Evolutionary conservation across 2,329 filamentous ascomycete genomes (phyloP), one percentile per base, ranked within the genome.

Genomic region (Epichloe sp.): DNA sequence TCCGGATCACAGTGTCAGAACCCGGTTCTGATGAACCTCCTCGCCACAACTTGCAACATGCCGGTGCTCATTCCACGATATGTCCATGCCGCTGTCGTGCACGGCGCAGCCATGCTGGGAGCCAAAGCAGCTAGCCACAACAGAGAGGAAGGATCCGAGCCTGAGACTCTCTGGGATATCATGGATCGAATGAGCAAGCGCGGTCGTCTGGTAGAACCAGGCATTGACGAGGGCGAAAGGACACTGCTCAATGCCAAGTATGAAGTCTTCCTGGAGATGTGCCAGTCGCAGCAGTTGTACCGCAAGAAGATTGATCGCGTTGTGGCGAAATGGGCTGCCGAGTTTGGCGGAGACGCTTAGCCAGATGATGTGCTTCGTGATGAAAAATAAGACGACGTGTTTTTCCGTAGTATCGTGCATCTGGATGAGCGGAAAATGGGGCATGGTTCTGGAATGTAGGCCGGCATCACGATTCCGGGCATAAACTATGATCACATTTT

Each of bases 131-230:
- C 91, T 6, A 93, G 85, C 60, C 85, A 85, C 35, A 83, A 86
- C 61, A 76, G 77, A 40, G 77, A 86, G 10, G 64, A 64, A 10
- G 65, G 62, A 34, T 87, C 88, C 44, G 83, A 84, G 61, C 90
- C 86, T 0, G 90, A 96, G 71, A 80, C 85, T 41, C 73, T 98
- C 55, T 98, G 93, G 93, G 80, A 82, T 59, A 96, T 98, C 65
- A 98, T 98, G 93, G 88, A 95, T 67, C 81, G 89, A 52, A 93
- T 96, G 84, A 95, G 87, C 71, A 95, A 96, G 75, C 85, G 88
- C 8, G 93, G 91, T 35, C 87, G 84, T 60, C 79, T 89, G 47
- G 85, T 96, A 2, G 76, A 83, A 66, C 89, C 91, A 0, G 82
- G 82, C 21, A 79, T 75, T 49, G 80, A 94, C 63, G 69, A 72